phyloP scores from a whole-genome alignment of 192 early-diverging fungal genomes.

The Coemansia sp. region DNA sequence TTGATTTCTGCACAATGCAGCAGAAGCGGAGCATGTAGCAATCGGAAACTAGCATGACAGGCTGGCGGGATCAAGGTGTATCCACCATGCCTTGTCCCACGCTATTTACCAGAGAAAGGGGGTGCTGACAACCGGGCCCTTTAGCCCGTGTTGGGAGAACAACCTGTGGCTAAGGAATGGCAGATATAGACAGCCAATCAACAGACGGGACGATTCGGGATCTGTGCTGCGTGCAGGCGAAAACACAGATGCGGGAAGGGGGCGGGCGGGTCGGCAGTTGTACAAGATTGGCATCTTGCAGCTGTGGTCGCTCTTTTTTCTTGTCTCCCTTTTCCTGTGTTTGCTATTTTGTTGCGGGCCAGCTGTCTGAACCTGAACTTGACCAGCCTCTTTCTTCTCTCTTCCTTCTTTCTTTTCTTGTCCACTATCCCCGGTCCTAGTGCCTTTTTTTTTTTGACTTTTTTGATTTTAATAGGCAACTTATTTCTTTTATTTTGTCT shows the following conservation, averaged over 20 bases:
- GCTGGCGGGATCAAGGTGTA: too few species aligned
- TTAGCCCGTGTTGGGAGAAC: too few species aligned
- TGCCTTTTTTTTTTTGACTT: neutral
- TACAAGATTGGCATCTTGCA: constrained; percentile 28
- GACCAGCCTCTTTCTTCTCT: constrained; percentile 7
- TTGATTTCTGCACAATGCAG: neutral
- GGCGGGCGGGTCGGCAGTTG: constrained; percentile 3
- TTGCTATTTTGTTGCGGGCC: constrained; percentile 1
- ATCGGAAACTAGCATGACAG: neutral
- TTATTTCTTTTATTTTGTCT: neutral
- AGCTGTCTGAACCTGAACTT: neutral
- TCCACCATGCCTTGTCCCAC: too few species aligned
- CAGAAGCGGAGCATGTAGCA: neutral
- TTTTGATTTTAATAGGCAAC: neutral
- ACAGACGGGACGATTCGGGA: constrained; percentile 16
- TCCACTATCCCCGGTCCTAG: neutral
- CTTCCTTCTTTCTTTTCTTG: neutral
- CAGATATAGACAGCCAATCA: constrained; percentile 13
- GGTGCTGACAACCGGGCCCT: too few species aligned
- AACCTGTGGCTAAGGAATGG: neutral
- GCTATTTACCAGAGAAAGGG: neutral
- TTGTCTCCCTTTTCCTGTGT: neutral
- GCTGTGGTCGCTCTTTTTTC: constrained; percentile 5
- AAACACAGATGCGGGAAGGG: neutral
- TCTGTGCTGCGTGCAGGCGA: constrained; percentile 5